Percentiles rank a stretch among this genome's conserved stretches.
phyloP scores from a whole-genome alignment of 495 filamentous ascomycete species.

The Oleoguttula mirabilis region DNA sequence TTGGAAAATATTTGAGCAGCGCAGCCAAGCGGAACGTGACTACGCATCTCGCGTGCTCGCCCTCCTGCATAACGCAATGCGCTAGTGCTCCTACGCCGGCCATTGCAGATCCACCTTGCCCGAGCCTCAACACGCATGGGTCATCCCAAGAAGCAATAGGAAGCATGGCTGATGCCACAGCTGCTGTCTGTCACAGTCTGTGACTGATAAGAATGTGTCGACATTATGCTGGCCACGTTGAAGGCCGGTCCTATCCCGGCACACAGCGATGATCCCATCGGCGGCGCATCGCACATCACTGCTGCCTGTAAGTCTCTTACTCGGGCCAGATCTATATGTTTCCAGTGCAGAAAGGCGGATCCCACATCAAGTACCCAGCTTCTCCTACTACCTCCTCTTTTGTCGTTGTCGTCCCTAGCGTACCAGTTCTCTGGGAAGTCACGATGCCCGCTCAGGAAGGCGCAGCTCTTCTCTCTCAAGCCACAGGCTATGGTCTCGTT shows the following conservation, averaged over 20 bases:
- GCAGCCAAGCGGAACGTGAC: too few species aligned
- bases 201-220: neutral
- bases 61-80: neutral
- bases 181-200: neutral
- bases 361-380: too few species aligned
- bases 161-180: neutral
- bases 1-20: too few species aligned
- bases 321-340: neutral
- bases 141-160: neutral
- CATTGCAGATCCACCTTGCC: neutral
- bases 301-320: neutral
- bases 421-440: too few species aligned
- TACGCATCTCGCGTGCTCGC: neutral
- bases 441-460: neutral
- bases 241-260: neutral
- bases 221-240: neutral
- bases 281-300: neutral
- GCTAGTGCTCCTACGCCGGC: neutral
- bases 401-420: too few species aligned
- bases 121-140: neutral
- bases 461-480: conserved; percentile 21
- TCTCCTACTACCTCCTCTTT: too few species aligned
- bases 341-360: neutral
- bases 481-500: conserved; percentile 36
- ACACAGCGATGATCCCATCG: neutral